Evolutionary conservation across 1,284 basidiomycete species (phyloP).

Genomic region (Inonotus hispidus): DNA sequence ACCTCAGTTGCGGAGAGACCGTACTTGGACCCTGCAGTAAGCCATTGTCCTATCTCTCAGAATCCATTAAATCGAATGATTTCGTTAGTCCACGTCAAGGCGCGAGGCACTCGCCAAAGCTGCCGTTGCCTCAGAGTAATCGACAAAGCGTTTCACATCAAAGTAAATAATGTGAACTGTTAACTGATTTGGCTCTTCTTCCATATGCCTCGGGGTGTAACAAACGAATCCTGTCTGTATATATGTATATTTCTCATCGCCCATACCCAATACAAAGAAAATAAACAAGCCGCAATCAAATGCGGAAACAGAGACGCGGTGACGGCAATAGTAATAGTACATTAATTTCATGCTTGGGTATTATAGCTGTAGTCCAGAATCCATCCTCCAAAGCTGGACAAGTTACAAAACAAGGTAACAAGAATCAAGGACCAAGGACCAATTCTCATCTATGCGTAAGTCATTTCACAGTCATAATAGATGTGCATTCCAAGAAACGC

Average conservation of each 20-base stretch:
- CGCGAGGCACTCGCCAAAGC: constrained; percentile 4
- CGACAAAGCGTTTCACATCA: neutral
- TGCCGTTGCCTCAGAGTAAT: neutral
- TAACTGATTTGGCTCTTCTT: no score
- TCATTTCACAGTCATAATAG: neutral
- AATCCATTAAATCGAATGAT: neutral
- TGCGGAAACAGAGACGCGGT: neutral
- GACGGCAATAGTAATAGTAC: neutral
- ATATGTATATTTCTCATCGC: neutral
- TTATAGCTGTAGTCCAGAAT: no score
- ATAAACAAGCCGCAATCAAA: neutral
- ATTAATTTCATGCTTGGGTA: neutral
- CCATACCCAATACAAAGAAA: neutral
- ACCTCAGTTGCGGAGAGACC: constrained; percentile 13
- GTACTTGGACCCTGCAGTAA: constrained; percentile 12
- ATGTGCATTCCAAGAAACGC: neutral
- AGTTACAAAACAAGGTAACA: neutral
- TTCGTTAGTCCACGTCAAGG: constrained; percentile 7
- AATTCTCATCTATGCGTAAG: neutral
- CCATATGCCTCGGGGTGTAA: no score
- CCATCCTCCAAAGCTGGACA: no score
- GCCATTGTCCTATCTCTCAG: neutral
- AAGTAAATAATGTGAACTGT: neutral
- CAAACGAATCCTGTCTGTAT: neutral
- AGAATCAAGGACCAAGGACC: neutral